Evolutionary conservation across 169 alveolate genomes (phyloP).

Genomic region (Toxoplasma gondii): DNA sequence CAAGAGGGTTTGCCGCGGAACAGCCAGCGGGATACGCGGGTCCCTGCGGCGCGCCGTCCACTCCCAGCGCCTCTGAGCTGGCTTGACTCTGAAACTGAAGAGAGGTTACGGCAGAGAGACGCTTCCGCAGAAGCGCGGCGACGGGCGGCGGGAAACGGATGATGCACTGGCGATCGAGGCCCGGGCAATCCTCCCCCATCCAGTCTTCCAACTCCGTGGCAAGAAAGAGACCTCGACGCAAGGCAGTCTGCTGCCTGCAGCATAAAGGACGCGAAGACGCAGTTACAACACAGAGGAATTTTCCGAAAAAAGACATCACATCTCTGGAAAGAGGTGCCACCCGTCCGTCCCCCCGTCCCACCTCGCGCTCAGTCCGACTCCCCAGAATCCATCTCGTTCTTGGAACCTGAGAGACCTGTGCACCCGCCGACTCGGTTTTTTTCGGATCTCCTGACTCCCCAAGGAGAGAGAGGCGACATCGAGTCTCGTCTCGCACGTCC

Average conservation of each 20-base stretch:
- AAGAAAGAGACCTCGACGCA: constrained; percentile 64
- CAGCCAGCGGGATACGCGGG: not conserved
- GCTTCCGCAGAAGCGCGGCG: constrained; percentile 67
- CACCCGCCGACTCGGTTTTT: no score
- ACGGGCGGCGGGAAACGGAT: constrained; percentile 68
- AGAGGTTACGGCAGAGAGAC: constrained; percentile 34
- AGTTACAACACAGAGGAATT: not conserved
- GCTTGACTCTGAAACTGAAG: constrained; percentile 35
- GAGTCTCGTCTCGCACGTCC: no score
- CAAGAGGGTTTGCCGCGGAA: constrained; percentile 33
- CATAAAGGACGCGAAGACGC: not conserved
- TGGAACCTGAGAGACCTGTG: no score
- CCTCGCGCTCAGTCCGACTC: no score
- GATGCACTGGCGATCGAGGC: constrained; percentile 62
- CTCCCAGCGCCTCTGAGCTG: constrained; percentile 23
- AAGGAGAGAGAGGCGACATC: no score
- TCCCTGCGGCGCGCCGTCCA: constrained; percentile 25
- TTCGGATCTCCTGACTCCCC: no score
- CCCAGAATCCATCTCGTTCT: no score
- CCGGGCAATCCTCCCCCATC: constrained; percentile 65
- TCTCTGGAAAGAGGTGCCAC: not conserved
- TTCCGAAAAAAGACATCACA: not conserved
- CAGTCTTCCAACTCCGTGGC: constrained; percentile 66
- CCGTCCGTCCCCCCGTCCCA: no score
- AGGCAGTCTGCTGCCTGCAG: constrained; percentile 58